These are phyloP conservation scores for Hymenoscyphus infarciens DNA, from an alignment of 2,329 filamentous ascomycete species.

Conservation along the genomic window DNA sequence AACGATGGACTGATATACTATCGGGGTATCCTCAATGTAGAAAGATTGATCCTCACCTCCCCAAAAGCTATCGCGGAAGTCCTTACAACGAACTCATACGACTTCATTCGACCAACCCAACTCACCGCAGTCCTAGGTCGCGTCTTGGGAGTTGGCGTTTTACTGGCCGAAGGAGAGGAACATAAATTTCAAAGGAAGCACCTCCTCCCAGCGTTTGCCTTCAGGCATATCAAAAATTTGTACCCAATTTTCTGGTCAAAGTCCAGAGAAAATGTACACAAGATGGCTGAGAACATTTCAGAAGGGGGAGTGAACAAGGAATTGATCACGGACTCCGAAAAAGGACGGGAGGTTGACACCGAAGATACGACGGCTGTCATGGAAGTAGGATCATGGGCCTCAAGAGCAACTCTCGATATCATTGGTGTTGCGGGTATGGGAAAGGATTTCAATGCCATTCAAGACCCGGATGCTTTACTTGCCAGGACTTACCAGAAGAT, in stretches of 20 bases:
- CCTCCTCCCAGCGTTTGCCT: conserved; percentile 80
- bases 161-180: conserved; percentile 86
- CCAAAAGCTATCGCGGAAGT: conserved; percentile 68
- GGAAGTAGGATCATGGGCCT: conserved; percentile 60
- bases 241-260: conserved; percentile 85
- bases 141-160: conserved; percentile 65
- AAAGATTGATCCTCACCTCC: conserved; percentile 58
- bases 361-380: conserved; percentile 42
- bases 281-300: conserved; percentile 53
- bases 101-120: conserved; percentile 60
- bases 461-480: conserved; percentile 57
- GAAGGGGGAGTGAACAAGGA: conserved; percentile 38
- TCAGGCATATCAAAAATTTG: conserved; percentile 78
- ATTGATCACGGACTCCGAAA: conserved; percentile 29
- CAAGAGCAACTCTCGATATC: conserved; percentile 69
- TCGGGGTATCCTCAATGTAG: conserved; percentile 56
- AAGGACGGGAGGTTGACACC: conserved; percentile 12
- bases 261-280: conserved; percentile 60
- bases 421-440: conserved; percentile 71
- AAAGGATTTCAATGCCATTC: conserved; percentile 64
- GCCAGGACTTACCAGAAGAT: conserved; percentile 53
- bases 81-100: conserved; percentile 64
- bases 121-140: conserved; percentile 55
- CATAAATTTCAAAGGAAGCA: conserved; percentile 79
- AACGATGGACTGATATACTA: conserved; percentile 70